Base-by-base conservation (phyloP, 768 basidiomycete species). In the Mycena capillaripes region DNA sequence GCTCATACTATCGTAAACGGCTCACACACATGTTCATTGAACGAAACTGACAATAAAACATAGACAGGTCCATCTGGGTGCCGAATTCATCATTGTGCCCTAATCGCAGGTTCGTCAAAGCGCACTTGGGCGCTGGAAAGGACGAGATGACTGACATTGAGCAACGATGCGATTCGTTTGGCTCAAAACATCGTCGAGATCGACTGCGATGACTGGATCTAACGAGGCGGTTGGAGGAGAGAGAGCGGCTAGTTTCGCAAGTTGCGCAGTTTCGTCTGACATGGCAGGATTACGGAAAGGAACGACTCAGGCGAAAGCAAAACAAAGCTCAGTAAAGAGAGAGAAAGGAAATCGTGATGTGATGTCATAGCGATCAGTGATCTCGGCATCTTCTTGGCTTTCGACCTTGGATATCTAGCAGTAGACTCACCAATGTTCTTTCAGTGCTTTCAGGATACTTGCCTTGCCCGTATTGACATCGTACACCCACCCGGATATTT, bases 81-180 rank as follows among this genome's bases (percentile, higher is more conserved):
- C 88, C 89, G 76, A 88, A 90, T 11, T 77, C 78, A 27, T 86
- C 84, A 70, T 93, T 93, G 74, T 93, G 92, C 92, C 92, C 92
- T 93, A 68, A 4, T 23, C 16, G 42, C 29, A 30, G 25, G 21
- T 25, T 71, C 21, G 19, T 55, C 32, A 44, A 58, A 1, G 25
- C 23, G 27, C 14, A 23, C 6, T 30, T 46, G 25, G 1, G 29
- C 46, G 23, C 25, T 38, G 32, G 38, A 34, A 34, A 57, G 34
- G 40, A 21, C 52, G 17, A 52, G 29, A 30, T 48, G 19, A 78
- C 89, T 76, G 78, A 92, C 93, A 94, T 42, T 88, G 76, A 19
- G 88, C 87, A 23, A 93, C 84, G 27, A 81, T 80, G 44, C 81
- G 71, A 78, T 93, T 94, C n/a, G 92, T 93, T 77, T 86, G 79